A percentile compares a stretch with the other conserved stretches of the same genome.
phyloP scores from a whole-genome alignment of 2,329 filamentous ascomycete genomes.

The Fonsecaea nubica region DNA sequence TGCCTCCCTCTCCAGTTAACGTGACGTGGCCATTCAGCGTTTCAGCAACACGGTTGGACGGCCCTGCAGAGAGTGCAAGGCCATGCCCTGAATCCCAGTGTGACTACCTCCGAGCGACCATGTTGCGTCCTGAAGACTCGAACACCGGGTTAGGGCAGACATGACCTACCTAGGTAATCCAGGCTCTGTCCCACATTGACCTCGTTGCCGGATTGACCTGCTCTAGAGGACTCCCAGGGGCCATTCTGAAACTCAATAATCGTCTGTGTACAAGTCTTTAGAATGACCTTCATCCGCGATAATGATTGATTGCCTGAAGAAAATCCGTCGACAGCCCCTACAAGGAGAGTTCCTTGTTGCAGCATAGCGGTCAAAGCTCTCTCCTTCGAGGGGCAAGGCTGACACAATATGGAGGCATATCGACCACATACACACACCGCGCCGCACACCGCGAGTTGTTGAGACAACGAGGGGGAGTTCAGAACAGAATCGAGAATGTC shows the following conservation, averaged over 20 bases:
- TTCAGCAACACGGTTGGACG: neutral
- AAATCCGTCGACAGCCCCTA: neutral
- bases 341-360: neutral
- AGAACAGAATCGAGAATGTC: neutral
- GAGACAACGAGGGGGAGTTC: neutral
- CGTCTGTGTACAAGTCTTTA: neutral
- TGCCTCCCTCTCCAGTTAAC: neutral
- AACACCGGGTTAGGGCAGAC: no score
- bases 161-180: neutral
- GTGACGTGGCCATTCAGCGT: neutral
- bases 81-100: neutral
- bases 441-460: neutral
- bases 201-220: neutral
- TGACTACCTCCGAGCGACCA: neutral
- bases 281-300: neutral
- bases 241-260: neutral
- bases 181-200: neutral
- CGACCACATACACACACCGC: neutral
- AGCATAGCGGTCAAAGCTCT: neutral
- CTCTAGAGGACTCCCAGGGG: neutral
- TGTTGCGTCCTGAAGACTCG: neutral
- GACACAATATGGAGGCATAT: neutral
- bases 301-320: neutral
- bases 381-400: neutral
- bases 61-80: neutral